Evolutionary conservation across 2,329 filamentous ascomycete species (phyloP).

Genomic region (Xylogone sp.): DNA sequence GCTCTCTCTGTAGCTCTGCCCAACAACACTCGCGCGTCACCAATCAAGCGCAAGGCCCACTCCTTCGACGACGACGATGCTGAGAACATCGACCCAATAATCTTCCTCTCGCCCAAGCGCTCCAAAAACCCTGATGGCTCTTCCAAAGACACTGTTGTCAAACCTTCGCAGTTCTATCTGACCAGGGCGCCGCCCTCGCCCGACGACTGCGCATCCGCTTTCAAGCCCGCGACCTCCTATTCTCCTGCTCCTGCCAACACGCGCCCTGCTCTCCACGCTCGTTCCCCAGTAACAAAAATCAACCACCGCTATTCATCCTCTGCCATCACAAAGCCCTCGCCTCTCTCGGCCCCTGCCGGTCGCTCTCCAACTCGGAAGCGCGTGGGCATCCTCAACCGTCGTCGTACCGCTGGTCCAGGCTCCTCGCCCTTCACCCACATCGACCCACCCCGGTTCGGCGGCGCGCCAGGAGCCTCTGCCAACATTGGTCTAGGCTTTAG

Average conservation of each 20-base stretch:
- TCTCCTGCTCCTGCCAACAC: too few relatives aligned
- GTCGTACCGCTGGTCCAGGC: slow-evolving; percentile 53
- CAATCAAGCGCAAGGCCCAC: slow-evolving; percentile 57
- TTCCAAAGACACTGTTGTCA: slow-evolving; percentile 19
- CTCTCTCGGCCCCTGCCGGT: slow-evolving; percentile 67
- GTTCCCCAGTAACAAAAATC: slow-evolving; percentile 46
- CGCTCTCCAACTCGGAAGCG: slow-evolving; percentile 78
- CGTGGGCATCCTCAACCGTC: slow-evolving; percentile 64
- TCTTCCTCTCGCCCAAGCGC: slow-evolving; percentile 50
- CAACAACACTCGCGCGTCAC: slow-evolving; percentile 14
- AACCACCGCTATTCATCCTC: too few relatives aligned
- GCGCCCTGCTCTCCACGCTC: slow-evolving; percentile 46
- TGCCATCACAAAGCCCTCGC: slow-evolving; percentile 44
- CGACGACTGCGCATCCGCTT: slow-evolving; percentile 15
- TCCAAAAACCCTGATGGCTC: slow-evolving; percentile 46
- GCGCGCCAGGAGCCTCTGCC: slow-evolving; percentile 38
- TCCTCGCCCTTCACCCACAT: slow-evolving; percentile 64
- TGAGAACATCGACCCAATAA: slow-evolving; percentile 58
- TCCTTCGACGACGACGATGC: slow-evolving; percentile 42
- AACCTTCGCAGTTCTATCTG: slow-evolving; percentile 26
- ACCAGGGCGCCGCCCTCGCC: slow-evolving; percentile 28
- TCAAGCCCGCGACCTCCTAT: slow-evolving; percentile 14
- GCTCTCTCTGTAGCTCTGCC: slow-evolving; percentile 12
- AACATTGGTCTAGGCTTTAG: slow-evolving; percentile 64
- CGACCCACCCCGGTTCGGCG: slow-evolving; percentile 62